Percentiles rank a stretch among this genome's conserved stretches.
phyloP scores from a whole-genome alignment of 495 filamentous ascomycete genomes.

The Zalerion maritima region DNA sequence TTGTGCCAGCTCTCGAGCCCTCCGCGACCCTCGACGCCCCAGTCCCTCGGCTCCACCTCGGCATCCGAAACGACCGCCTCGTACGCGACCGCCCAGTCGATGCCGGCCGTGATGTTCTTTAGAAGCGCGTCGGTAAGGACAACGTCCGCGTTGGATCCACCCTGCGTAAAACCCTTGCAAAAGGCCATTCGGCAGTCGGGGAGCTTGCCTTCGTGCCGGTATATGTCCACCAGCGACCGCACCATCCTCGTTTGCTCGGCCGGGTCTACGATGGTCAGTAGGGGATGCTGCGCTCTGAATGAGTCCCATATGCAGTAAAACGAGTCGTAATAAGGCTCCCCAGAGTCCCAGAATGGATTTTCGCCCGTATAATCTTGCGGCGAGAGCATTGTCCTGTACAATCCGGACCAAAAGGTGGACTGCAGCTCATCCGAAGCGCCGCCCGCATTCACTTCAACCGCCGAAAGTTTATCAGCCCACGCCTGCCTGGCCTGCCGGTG shows the following conservation, averaged over 20 bases:
- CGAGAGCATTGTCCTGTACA: slow-evolving; percentile 49
- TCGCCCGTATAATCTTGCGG: slow-evolving; percentile 66
- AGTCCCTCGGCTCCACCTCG: slow-evolving; percentile 47
- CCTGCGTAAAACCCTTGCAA: slow-evolving; percentile 56
- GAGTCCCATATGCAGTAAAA: slow-evolving; percentile 70
- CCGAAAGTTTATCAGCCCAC: slow-evolving; percentile 47
- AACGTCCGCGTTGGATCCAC: slow-evolving; percentile 61
- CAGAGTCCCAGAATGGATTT: slow-evolving; percentile 54
- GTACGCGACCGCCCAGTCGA: slow-evolving; percentile 57
- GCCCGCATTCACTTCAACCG: slow-evolving; percentile 36
- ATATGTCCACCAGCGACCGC: slow-evolving; percentile 53
- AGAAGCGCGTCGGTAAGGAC: slow-evolving; percentile 53
- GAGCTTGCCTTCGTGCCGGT: slow-evolving; percentile 46
- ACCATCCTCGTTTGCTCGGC: slow-evolving; percentile 51
- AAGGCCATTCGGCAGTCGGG: slow-evolving; percentile 46
- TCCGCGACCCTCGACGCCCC: slow-evolving; percentile 51
- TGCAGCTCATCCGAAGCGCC: slow-evolving; percentile 41
- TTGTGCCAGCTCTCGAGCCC: slow-evolving; percentile 45
- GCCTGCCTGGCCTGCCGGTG: slow-evolving; percentile 33
- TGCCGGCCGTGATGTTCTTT: slow-evolving; percentile 42
- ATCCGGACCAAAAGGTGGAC: slow-evolving; percentile 51
- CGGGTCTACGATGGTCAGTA: slow-evolving; percentile 55
- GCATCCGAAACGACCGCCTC: slow-evolving; percentile 57
- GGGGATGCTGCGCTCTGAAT: slow-evolving; percentile 52
- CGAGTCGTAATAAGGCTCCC: slow-evolving; percentile 61